Base-by-base conservation (phyloP, 148 eudicot genomes). In the Suaeda aralocaspica region DNA sequence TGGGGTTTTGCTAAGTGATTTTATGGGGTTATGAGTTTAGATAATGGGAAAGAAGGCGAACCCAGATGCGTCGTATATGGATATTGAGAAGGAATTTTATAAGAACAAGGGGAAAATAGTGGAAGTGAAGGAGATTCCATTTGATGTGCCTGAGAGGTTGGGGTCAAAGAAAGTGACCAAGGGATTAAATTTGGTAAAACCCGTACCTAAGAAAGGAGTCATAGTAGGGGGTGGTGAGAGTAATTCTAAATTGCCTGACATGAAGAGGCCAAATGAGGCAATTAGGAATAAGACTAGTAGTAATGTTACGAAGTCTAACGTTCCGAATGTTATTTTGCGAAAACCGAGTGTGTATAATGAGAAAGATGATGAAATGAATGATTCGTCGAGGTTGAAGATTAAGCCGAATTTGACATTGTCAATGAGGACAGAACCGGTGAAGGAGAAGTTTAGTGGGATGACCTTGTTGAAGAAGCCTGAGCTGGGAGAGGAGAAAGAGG, bases 401-500 rank as follows among this genome's bases (percentile, higher is more conserved):
- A 84, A 75, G 67, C 95, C 93, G 51, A 91, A 86, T 74, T 81
- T 91, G 78, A 65, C 88, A 67, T 45, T 86, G 74, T 74, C 74
- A 57, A 84, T 87, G 89, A 84, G 89, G 70, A 84, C 84, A 31
- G 93, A 85, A 66, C 79, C 83, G 25, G 84, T 78, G 30, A 80
- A 77, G 66, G 92, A 91, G 52, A 82, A 76, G 67, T 95, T 88
- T 74, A 83, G 83, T 79, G 92, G 90, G 74, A 84, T 91, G 71
- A 85, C 96, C 46, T 74, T 89, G 89, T 66, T 91, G 79, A 89
- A 76, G 81, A 95, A 82, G 82, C 97, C 99, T 60, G 84, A 83
- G 58, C 82, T 67, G 16, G 34, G 76, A 45, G 75, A 60, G 56
- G 55, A 34, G 52, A 69, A 67, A 55, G 77, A 75, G 60, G 76